A percentile compares a stretch with the other conserved stretches of the same genome.
phyloP scores from a whole-genome alignment of 305 asterid species.

The Striga hermonthica region DNA sequence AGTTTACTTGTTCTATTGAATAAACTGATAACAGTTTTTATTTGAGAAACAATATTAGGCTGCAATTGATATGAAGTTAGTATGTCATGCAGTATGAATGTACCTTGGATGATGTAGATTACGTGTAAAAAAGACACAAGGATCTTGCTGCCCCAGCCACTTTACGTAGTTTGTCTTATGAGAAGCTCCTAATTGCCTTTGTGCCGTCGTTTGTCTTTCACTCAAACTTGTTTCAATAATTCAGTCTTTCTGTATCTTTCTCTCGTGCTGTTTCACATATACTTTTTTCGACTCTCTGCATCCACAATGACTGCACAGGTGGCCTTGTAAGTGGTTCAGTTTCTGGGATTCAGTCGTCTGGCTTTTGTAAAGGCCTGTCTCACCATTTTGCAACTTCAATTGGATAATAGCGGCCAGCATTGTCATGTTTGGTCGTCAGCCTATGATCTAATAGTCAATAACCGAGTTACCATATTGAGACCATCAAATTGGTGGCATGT shows the following conservation, averaged over 20 bases:
- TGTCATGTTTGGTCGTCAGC: background rate
- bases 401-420: background rate
- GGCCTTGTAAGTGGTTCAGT: background rate
- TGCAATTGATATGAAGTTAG: background rate
- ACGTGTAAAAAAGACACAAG: slow-evolving; percentile 1
- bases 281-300: background rate
- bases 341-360: background rate
- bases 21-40: background rate
- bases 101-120: background rate
- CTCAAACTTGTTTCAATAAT: background rate
- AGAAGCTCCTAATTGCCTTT: background rate
- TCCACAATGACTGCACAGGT: background rate
- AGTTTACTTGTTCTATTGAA: background rate
- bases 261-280: background rate
- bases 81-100: background rate
- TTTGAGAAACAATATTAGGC: background rate
- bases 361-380: background rate
- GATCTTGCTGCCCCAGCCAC: background rate
- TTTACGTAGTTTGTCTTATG: background rate
- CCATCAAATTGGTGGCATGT: background rate
- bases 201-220: background rate
- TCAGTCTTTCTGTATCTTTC: background rate
- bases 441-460: background rate
- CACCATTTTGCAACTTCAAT: slow-evolving; percentile 12
- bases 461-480: background rate